Percentiles rank a stretch among this genome's conserved stretches.
Conservation (phyloP, 2,329 filamentous ascomycete species). For the Botrytis byssoidea region DNA sequence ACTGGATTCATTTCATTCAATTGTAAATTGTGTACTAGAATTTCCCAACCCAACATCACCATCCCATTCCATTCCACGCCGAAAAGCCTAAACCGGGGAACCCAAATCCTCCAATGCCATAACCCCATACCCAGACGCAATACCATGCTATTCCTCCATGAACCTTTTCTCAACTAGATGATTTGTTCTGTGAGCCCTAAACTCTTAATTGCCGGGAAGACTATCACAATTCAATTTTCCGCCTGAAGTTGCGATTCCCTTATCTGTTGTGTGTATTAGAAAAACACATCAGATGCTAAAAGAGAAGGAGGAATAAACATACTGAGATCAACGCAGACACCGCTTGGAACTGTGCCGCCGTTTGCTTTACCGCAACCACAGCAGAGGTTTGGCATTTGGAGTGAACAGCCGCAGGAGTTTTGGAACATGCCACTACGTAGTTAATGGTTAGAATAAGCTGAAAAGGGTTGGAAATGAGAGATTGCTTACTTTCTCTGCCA, state of each 20-base stretch:
- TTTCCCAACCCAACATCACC: not conserved
- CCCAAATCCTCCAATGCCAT: not conserved
- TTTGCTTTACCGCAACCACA: conserved; percentile 5
- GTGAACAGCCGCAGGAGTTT: conserved; percentile 11
- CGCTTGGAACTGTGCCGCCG: not conserved
- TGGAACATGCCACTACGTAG: conserved; percentile 17
- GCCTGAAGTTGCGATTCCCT: not conserved
- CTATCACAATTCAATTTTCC: conserved; percentile 15
- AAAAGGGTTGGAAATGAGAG: no score
- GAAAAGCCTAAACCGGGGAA: not conserved
- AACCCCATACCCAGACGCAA: not conserved
- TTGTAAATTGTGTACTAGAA: not conserved
- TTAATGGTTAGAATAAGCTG: not conserved
- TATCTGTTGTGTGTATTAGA: not conserved
- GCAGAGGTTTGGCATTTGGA: conserved; percentile 8
- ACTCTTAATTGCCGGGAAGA: conserved; percentile 1
- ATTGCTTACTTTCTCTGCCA: conserved; percentile 10
- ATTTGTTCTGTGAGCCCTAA: not conserved
- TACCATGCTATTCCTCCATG: not conserved
- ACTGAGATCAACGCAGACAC: conserved; percentile 13
- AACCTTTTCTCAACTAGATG: not conserved
- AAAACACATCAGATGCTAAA: not conserved
- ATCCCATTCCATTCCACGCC: not conserved
- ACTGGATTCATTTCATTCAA: not conserved
- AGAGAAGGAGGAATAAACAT: not conserved